Base-by-base conservation (phyloP, 768 basidiomycete species). In the Auricularia sp. region DNA sequence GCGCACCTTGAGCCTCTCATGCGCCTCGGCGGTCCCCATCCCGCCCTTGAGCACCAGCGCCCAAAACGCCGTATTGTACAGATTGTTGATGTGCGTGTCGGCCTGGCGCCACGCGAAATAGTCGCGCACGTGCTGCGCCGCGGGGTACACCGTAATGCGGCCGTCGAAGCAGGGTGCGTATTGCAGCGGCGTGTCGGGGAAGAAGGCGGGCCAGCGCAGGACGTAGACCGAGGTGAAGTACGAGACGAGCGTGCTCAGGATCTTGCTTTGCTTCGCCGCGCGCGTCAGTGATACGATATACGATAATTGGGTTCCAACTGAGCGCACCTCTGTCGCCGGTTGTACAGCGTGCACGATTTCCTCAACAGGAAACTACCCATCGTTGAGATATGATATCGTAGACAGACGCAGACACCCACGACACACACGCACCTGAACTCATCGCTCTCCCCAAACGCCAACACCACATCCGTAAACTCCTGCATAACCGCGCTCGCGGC, bases 21-120 rank as follows among this genome's bases (percentile, higher is more conserved):
- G 91, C 1, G 96, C 96, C 65, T 95, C 83, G 2, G 85, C 80
- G 1, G 87, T 86, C 1, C 85, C 86, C 72, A 90, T 78, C 0
- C 87, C 88, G n/a, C 87, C 90, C 69, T 90, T 81, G 54, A 87
- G 87, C 0, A 98, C 85, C 39, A 99, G 82, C 0, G 93, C 90
- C 97, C 96, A 98, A 71, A 98, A 99, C 0, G 78, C 79, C 0
- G 97, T 98, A 71, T 99, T 99, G 77, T 98, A 95, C 29, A 99
- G 77, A 72, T 99, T 99, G 72, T 99, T 99, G 72, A 98, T 89
- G 72, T 99, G 97, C 0, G 97, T 96, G 72, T 98, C 96, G 0
- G 88, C 90, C 74, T 98, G 97, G 65, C 97, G 78, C 97, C 97
- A 99, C 0, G 91, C 77, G 72, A 98, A 95, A 72, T 99, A 99